Conservation (phyloP, 2,329 filamentous ascomycete species). For the Xylaria sp. region DNA sequence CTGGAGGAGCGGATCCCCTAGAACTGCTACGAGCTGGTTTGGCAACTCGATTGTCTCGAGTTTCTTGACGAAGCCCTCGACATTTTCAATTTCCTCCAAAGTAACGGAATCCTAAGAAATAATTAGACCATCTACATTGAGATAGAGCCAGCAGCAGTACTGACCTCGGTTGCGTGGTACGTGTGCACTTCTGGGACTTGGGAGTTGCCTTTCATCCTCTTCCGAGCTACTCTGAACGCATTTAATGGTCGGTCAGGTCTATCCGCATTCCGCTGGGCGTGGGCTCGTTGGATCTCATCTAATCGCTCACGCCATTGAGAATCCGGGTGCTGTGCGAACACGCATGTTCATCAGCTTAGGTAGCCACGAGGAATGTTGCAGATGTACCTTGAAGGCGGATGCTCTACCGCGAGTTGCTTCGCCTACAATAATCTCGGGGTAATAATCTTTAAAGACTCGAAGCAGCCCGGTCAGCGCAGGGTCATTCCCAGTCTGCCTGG, state of each 20-base stretch:
- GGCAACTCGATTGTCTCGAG: slow-evolving; percentile 80
- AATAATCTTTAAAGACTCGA: slow-evolving; percentile 87
- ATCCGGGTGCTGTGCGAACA: slow-evolving; percentile 65
- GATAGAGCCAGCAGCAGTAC: slow-evolving; percentile 19
- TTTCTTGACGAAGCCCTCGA: slow-evolving; percentile 68
- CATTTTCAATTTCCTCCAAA: slow-evolving; percentile 77
- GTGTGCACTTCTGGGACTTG: slow-evolving; percentile 73
- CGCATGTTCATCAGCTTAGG: slow-evolving; percentile 30
- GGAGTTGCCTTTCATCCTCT: slow-evolving; percentile 48
- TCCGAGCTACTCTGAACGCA: slow-evolving; percentile 67
- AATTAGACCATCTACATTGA: slow-evolving; percentile 37
- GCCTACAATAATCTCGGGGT: slow-evolving; percentile 83
- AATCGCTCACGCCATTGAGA: slow-evolving; percentile 72
- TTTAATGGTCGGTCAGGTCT: slow-evolving; percentile 44
- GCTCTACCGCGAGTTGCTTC: slow-evolving; percentile 64
- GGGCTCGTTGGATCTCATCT: slow-evolving; percentile 65
- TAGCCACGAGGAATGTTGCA: background rate
- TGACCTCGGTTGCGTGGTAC: slow-evolving; percentile 68
- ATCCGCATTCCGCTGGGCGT: slow-evolving; percentile 52
- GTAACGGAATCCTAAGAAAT: slow-evolving; percentile 58
- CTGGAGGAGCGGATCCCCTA: slow-evolving; percentile 76
- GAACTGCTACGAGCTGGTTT: slow-evolving; percentile 76
- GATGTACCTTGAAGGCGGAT: slow-evolving; percentile 60
- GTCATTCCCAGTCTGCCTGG: slow-evolving; percentile 69
- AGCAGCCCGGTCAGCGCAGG: slow-evolving; percentile 73